These are phyloP conservation scores for Dianthus caryophyllus DNA, from an alignment of 148 eudicot species.

Conservation along the genomic window DNA sequence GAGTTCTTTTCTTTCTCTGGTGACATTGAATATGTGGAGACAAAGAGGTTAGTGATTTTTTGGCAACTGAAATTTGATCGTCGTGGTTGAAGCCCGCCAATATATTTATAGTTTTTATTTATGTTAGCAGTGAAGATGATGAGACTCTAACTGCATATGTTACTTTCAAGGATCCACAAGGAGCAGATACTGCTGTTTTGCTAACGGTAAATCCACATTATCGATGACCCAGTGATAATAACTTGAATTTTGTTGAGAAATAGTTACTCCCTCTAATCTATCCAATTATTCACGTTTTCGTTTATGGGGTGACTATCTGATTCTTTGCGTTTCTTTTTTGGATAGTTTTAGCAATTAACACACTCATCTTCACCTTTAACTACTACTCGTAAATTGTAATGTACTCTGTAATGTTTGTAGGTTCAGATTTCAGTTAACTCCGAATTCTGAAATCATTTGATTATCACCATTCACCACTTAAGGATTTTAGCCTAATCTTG, in stretches of 20 bases:
- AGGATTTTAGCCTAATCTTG: not conserved
- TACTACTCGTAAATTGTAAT: too few species aligned
- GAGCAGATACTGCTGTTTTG: conserved; percentile 90
- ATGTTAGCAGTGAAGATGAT: conserved; percentile 58
- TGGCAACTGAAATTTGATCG: conserved; percentile 4
- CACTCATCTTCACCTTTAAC: too few species aligned
- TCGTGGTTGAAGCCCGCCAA: conserved; percentile 9
- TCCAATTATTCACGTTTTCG: too few species aligned
- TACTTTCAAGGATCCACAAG: conserved; percentile 84
- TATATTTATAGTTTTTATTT: not conserved
- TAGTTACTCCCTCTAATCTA: too few species aligned
- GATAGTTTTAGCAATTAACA: too few species aligned
- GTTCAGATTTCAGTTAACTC: too few species aligned
- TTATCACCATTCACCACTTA: not conserved
- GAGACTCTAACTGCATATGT: conserved; percentile 69
- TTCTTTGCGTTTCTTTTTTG: too few species aligned
- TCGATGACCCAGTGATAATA: not conserved
- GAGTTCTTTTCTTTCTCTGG: conserved; percentile 97
- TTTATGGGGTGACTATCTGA: too few species aligned
- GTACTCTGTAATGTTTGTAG: too few species aligned
- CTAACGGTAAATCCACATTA: conserved; percentile 53
- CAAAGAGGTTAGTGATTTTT: conserved; percentile 45
- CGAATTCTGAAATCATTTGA: too few species aligned
- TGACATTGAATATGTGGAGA: conserved; percentile 74
- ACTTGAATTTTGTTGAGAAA: not conserved